Percentiles rank a stretch among this genome's conserved stretches.
phyloP scores from a whole-genome alignment of 805 yeast species.

The Saccharomycopsis selenospora region DNA sequence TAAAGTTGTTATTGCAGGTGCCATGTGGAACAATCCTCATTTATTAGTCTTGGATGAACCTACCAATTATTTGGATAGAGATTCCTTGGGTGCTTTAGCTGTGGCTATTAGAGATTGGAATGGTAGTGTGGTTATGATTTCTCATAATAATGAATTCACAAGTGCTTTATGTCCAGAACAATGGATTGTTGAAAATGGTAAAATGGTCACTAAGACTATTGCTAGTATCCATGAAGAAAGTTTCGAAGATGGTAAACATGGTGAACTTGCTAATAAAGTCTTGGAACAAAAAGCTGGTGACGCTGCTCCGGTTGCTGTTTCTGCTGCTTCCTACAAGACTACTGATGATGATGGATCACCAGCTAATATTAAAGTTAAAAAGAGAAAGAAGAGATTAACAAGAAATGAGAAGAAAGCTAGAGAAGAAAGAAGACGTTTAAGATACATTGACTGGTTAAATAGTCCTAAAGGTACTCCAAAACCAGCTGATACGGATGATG shows the following conservation, averaged over 20 bases:
- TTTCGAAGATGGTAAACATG: conserved; percentile 73
- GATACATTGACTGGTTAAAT: conserved; percentile 90
- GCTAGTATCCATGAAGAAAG: conserved; percentile 67
- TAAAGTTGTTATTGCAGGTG: conserved; percentile 98
- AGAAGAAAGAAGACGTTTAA: conserved; percentile 87
- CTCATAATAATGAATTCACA: conserved; percentile 94
- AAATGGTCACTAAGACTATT: conserved; percentile 75
- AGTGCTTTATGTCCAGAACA: conserved; percentile 98
- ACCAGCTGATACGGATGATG: conserved; percentile 90
- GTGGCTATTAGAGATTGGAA: conserved; percentile 96
- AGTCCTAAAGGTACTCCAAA: conserved; percentile 98
- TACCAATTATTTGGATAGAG: conserved; percentile 96
- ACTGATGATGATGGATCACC: conserved; percentile 80
- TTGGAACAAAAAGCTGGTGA: conserved; percentile 40
- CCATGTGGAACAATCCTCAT: conserved; percentile 99
- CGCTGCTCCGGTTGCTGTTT: conserved; percentile 33
- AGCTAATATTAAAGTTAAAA: conserved; percentile 87
- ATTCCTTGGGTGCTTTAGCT: conserved; percentile 94
- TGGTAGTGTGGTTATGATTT: conserved; percentile 98
- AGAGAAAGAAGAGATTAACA: conserved; percentile 93
- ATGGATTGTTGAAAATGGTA: conserved; percentile 94
- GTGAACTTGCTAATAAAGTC: conserved; percentile 45
- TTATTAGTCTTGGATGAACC: conserved; percentile 95
- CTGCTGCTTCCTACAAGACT: conserved; percentile 31
- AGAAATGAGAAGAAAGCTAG: conserved; percentile 91